A percentile compares a stretch with the other conserved stretches of the same genome.
Conservation (phyloP, 202 grass and related monocot genomes). For the Musa balbisiana region DNA sequence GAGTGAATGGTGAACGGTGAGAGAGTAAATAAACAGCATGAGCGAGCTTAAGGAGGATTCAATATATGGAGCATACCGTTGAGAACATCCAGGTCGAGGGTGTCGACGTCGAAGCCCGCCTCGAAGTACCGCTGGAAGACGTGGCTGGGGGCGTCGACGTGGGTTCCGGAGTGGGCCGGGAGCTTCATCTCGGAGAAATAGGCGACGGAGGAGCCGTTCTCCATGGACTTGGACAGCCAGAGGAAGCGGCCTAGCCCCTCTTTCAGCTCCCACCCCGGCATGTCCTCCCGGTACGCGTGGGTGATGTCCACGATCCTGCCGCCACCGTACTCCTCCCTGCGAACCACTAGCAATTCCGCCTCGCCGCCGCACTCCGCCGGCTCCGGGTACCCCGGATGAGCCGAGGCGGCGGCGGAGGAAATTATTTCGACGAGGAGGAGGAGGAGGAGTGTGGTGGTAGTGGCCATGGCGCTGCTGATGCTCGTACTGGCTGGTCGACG, state of each 20-base stretch:
- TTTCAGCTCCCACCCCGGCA: conserved; percentile 41
- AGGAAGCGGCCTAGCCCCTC: conserved; percentile 50
- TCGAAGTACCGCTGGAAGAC: conserved; percentile 56
- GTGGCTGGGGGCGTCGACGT: conserved; percentile 66
- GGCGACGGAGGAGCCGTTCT: conserved; percentile 52
- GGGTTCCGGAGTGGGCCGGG: conserved; percentile 50
- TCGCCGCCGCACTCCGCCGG: conserved; percentile 12
- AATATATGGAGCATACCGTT: conserved; percentile 35
- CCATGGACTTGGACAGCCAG: conserved; percentile 56
- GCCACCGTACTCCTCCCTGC: conserved; percentile 33
- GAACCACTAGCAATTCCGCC: not conserved
- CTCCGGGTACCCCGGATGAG: conserved; percentile 35
- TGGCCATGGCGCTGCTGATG: conserved; percentile 11
- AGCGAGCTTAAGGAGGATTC: no score
- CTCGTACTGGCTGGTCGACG: no score
- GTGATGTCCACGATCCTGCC: conserved; percentile 74
- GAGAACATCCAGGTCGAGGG: conserved; percentile 74
- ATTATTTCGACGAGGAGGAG: not conserved
- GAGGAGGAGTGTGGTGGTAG: conserved; percentile 7
- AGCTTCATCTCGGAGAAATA: conserved; percentile 59
- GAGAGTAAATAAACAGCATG: no score
- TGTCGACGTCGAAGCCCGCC: conserved; percentile 68
- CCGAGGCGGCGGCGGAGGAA: not conserved
- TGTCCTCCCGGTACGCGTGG: conserved; percentile 53
- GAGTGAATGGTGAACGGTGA: no score